Percentiles rank a stretch among this genome's conserved stretches.
Evolutionary conservation across 169 alveolate species (phyloP).

Genomic region (Plasmodium yoelii): DNA sequence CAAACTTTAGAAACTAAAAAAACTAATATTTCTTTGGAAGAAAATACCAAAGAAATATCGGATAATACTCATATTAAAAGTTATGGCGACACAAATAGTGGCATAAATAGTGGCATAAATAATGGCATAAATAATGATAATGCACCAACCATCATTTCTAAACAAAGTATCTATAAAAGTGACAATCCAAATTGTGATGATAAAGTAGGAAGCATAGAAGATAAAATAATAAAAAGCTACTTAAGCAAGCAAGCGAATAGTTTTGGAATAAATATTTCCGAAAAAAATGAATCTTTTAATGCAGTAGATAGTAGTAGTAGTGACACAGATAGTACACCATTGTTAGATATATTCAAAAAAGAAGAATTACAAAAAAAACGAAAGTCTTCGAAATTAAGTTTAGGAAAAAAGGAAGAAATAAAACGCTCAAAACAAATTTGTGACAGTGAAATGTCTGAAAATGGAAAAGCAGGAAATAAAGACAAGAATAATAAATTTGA

Average conservation of each 20-base stretch:
- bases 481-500: no score
- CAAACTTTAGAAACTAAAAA: no score
- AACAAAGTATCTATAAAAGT: neutral
- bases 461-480: no score
- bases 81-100: no score
- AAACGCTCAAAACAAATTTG: no score
- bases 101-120: no score
- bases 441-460: no score
- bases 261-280: neutral
- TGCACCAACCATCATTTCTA: no score
- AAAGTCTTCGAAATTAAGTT: neutral
- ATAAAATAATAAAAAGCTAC: slow-evolving; percentile 46
- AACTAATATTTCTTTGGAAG: no score
- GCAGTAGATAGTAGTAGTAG: slow-evolving; percentile 9
- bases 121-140: no score
- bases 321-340: slow-evolving; percentile 24
- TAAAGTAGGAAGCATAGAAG: neutral
- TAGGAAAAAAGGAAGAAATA: neutral
- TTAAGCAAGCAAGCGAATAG: slow-evolving; percentile 32
- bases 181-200: neutral
- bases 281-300: neutral
- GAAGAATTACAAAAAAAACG: neutral
- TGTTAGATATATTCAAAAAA: slow-evolving; percentile 22
- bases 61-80: no score
- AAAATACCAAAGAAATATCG: no score